Evolutionary conservation across 2,329 filamentous ascomycete species (phyloP).

Genomic region (Elsinoe batatas): DNA sequence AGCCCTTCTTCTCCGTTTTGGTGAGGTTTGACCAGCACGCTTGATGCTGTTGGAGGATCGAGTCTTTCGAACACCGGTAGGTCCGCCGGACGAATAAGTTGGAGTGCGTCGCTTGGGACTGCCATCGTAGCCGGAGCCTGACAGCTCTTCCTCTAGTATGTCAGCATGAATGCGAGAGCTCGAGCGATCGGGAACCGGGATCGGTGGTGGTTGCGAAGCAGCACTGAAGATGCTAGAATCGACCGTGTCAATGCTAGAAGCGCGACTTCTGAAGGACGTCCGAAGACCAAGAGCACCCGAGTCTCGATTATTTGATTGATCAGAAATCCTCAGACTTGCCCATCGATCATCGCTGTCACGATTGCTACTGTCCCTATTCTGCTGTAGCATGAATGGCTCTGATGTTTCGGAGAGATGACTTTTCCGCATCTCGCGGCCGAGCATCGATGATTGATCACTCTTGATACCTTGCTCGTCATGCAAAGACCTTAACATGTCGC

Average conservation of each 20-base stretch:
- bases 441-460: slow-evolving; percentile 7
- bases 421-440: slow-evolving; percentile 6
- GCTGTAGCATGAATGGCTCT: not conserved
- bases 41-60: slow-evolving; percentile 71
- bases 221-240: slow-evolving; percentile 28
- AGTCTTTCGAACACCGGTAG: slow-evolving; percentile 60
- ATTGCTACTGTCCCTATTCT: not conserved
- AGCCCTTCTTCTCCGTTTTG: slow-evolving; percentile 23
- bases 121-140: not conserved
- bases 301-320: not conserved
- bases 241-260: slow-evolving; percentile 6
- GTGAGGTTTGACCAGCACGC: slow-evolving; percentile 48
- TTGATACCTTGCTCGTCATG: slow-evolving; percentile 10
- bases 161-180: slow-evolving; percentile 70
- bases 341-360: not conserved
- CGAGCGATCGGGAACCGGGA: slow-evolving; percentile 80
- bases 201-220: slow-evolving; percentile 53
- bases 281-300: not conserved
- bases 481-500: slow-evolving; percentile 2
- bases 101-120: not conserved
- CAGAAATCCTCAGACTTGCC: not conserved
- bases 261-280: slow-evolving; percentile 3
- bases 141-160: slow-evolving; percentile 7
- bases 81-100: not conserved
- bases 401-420: not conserved